Evolutionary conservation across 2,329 filamentous ascomycete genomes (phyloP).

Genomic region (Daldinia eschscholtzii): DNA sequence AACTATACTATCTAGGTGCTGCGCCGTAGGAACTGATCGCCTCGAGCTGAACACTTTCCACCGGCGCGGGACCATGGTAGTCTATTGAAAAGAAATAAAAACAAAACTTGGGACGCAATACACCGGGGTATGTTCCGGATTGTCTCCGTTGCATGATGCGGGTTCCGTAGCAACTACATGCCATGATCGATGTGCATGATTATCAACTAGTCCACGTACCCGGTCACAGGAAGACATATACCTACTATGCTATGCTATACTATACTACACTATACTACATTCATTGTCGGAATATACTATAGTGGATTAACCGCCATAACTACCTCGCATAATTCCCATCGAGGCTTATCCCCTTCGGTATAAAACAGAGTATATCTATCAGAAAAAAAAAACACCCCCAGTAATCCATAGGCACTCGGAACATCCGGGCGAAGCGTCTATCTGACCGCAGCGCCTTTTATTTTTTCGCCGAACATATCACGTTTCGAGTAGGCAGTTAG

Average conservation of each 20-base stretch:
- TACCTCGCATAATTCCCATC: neutral
- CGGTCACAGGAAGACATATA: neutral
- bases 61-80: neutral
- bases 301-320: neutral
- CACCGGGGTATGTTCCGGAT: neutral
- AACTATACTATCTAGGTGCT: neutral
- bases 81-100: neutral
- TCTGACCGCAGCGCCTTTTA: neutral
- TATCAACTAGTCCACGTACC: constrained; percentile 7
- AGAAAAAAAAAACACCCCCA: neutral
- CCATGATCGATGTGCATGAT: neutral
- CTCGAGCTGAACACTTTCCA: neutral
- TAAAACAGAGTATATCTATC: neutral
- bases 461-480: constrained; percentile 21
- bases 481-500: constrained; percentile 18
- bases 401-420: constrained; percentile 8
- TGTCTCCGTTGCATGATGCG: neutral
- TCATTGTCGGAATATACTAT: neutral
- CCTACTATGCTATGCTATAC: neutral
- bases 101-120: too few relatives aligned
- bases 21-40: neutral
- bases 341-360: neutral
- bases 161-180: neutral
- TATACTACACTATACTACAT: neutral
- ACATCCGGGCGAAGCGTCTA: neutral